Base-by-base conservation (phyloP, 345 rosid species). In the Dimocarpus longan region DNA sequence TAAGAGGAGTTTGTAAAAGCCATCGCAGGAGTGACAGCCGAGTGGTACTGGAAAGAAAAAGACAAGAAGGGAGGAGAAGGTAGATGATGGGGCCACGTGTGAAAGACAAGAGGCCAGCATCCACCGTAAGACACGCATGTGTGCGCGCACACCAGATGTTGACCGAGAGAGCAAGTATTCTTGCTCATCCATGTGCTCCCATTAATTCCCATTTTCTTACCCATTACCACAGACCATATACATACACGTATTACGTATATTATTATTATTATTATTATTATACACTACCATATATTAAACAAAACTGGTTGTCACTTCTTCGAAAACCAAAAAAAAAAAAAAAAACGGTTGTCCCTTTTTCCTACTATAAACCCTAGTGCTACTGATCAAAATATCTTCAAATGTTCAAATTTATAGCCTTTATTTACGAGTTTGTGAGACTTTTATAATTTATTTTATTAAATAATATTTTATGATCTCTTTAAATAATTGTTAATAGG, bases 51-150 rank as follows among this genome's bases (percentile, higher is more conserved):
- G 66, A 43, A 18, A 0, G 22, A 16, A 2, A 8, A 13, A 5
- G 5, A 3, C 8, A 28, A n/a, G 11, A 15, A 42, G 0, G 62
- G 12, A 39, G n/a, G 10, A 0, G 63, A 21, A 16, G 10, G 8
- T 8, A n/a, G 37, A 19, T 12, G 44, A 52, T 22, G 80, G 71
- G 70, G 68, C 74, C 80, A 54, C 40, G 76, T 21, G 76, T 13
- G 10, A 74, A 28, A 66, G 77, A 68, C 68, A 73, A 10, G 79
- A 74, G 59, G 71, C 82, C 79, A 75, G 82, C 86, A 85, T 19
- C 56, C 69, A 71, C 82, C 87, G 72, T 2, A 59, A 80, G 87
- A 85, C 88, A 76, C 85, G 89, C 84, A 70, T 39, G 65, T 67
- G 75, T 77, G 85, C 80, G 67, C 21, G 32, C 80, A 59, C 86